Base-by-base conservation (phyloP, 768 basidiomycete genomes). In the Paxillus rubicundulus region DNA sequence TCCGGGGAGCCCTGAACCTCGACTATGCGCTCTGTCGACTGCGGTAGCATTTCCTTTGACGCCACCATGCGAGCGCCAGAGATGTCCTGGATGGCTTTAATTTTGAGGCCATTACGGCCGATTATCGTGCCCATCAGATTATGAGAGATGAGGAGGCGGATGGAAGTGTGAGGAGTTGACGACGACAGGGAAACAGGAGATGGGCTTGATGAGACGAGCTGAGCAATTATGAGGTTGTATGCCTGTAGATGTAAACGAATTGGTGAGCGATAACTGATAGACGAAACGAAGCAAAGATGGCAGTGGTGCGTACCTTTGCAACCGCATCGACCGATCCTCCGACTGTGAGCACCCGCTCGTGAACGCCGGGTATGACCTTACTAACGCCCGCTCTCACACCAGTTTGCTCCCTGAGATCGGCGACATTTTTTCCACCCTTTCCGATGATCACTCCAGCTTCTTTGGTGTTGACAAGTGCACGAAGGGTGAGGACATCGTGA, bases 71-170 rank as follows among this genome's bases (percentile, higher is more conserved):
- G 89, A 17, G 93, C 94, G 46, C 94, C 93, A 36, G 96, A 96
- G 43, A 81, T 76, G 71, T 98, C 96, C 70, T 99, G 97, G 69
- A 99, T 98, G 65, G 93, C 90, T 76, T 98, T 98, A 73, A 99
- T 98, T 83, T 97, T 98, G 70, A 92, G 84, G 61, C 97, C 97
- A 49, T 76, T 88, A 59, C 95, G 88, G 61, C 97, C 97, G 63
- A 98, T 98, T 76, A 99, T 89, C 55, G 92, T 94, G 48, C 97
- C 97, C 97, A 99, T 99, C 60, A 99, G 81, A 74, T 98, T 96
- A 77, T 99, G 97, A 41, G 94, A 96, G 77, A 99, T 94, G 65
- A 99, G 81, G 60, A 99, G 92, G 55, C 94, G 92, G 72, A 99
- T 87, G 56, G 94, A 91, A 53, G 94, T 94, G 72, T 89, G 85